Conservation (phyloP, 2,329 filamentous ascomycete genomes). For the Cryphonectria carpinicola region DNA sequence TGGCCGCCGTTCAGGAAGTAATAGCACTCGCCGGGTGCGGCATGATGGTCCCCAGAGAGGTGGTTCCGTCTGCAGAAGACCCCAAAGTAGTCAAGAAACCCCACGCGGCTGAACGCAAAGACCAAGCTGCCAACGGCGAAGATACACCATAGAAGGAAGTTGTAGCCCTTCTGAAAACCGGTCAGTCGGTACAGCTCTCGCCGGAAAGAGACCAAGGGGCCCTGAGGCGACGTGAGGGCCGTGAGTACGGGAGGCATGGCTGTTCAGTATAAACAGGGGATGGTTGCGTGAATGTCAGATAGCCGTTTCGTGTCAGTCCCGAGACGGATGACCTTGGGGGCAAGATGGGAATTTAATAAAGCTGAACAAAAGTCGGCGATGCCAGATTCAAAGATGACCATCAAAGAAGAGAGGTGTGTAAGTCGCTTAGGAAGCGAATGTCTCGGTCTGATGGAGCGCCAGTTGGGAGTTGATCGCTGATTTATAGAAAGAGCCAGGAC, state of each 20-base stretch:
- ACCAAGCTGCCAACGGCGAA: constrained; percentile 50
- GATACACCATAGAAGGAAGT: constrained; percentile 58
- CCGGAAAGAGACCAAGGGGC: constrained; percentile 3
- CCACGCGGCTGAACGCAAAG: constrained; percentile 53
- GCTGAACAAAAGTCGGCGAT: constrained; percentile 1
- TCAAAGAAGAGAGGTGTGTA: constrained; percentile 6
- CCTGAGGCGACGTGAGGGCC: neutral
- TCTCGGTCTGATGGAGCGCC: constrained; percentile 30
- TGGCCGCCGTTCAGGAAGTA: constrained; percentile 26
- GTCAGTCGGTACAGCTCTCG: constrained; percentile 48
- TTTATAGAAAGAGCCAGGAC: constrained; percentile 21
- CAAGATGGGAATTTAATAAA: constrained; percentile 14
- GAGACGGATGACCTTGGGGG: neutral
- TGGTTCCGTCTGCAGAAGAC: constrained; percentile 39
- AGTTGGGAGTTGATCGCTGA: constrained; percentile 24
- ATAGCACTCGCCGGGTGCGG: constrained; percentile 28
- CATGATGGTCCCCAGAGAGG: constrained; percentile 25
- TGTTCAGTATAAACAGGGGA: neutral
- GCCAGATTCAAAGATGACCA: constrained; percentile 4
- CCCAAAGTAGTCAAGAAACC: constrained; percentile 52
- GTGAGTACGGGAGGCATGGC: constrained; percentile 3
- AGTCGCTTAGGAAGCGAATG: constrained; percentile 31
- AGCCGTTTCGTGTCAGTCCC: constrained; percentile 17
- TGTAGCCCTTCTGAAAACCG: constrained; percentile 62
- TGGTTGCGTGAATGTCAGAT: constrained; percentile 3